Percentiles rank a stretch among this genome's conserved stretches.
Evolutionary conservation across 225 moss, liverwort and hornwort species (phyloP).

Genomic region (Neckera pumila): DNA sequence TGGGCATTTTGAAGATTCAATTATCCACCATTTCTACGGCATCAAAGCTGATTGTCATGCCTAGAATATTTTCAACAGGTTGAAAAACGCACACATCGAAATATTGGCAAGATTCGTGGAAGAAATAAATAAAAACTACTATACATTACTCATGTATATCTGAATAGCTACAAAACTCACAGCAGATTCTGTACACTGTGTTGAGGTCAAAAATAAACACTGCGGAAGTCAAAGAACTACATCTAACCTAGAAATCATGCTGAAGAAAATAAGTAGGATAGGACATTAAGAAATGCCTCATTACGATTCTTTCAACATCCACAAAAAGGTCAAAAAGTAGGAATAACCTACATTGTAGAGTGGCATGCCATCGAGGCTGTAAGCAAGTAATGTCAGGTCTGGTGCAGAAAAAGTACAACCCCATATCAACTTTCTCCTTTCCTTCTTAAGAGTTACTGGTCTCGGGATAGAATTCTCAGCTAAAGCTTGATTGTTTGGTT

Average conservation of each 20-base stretch:
- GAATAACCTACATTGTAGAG: slow-evolving; percentile 38
- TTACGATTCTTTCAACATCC: background rate
- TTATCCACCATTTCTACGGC: background rate
- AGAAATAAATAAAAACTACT: background rate
- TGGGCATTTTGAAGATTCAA: background rate
- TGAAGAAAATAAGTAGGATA: background rate
- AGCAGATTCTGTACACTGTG: background rate
- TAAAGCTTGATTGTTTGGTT: slow-evolving; percentile 10
- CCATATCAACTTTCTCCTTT: slow-evolving; percentile 56
- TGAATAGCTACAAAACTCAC: background rate
- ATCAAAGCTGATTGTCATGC: background rate
- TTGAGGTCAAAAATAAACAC: background rate
- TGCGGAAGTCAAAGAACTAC: background rate
- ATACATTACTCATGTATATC: background rate
- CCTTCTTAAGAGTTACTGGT: slow-evolving; percentile 35
- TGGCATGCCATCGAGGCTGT: slow-evolving; percentile 57
- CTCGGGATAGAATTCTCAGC: slow-evolving; percentile 2
- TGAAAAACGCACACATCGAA: background rate
- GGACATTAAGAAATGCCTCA: background rate
- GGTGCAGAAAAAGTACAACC: slow-evolving; percentile 87
- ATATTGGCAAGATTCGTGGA: background rate
- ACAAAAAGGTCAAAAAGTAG: background rate
- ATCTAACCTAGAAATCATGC: background rate
- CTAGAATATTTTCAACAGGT: background rate
- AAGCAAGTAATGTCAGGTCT: slow-evolving; percentile 58